Conservation (phyloP, 495 filamentous ascomycete species). For the Penicillium psychrofluorescens region DNA sequence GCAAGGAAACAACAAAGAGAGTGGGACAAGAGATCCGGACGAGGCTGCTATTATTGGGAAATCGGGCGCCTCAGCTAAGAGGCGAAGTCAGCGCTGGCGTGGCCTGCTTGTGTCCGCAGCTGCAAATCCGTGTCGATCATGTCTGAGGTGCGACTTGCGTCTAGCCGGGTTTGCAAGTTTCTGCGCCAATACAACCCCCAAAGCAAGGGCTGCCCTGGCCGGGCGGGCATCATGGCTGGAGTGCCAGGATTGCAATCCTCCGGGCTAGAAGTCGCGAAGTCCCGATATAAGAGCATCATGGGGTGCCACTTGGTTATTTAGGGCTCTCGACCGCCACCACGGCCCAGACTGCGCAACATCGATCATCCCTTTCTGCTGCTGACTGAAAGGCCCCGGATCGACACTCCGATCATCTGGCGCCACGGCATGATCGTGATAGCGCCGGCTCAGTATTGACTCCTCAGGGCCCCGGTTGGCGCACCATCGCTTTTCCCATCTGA, state of each 20-base stretch:
- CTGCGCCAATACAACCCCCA: too few relatives aligned
- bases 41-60: not conserved
- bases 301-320: too few relatives aligned
- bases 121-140: not conserved
- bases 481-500: not conserved
- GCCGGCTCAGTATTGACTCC: not conserved
- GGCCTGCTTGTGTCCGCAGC: not conserved
- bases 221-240: too few relatives aligned
- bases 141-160: not conserved
- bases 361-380: too few relatives aligned
- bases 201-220: too few relatives aligned
- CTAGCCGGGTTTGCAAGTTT: not conserved
- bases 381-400: not conserved
- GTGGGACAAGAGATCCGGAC: not conserved
- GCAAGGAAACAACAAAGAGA: not conserved
- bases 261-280: too few relatives aligned
- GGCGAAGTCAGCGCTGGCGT: too few relatives aligned
- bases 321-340: too few relatives aligned
- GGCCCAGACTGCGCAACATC: too few relatives aligned
- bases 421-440: slow-evolving; percentile 13
- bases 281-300: too few relatives aligned
- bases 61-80: too few relatives aligned
- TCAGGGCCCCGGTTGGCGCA: not conserved
- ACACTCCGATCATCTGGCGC: slow-evolving; percentile 12
- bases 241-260: too few relatives aligned